These are phyloP conservation scores for Geosmithia flava DNA, from an alignment of 2,329 filamentous ascomycete species.

Conservation along the genomic window DNA sequence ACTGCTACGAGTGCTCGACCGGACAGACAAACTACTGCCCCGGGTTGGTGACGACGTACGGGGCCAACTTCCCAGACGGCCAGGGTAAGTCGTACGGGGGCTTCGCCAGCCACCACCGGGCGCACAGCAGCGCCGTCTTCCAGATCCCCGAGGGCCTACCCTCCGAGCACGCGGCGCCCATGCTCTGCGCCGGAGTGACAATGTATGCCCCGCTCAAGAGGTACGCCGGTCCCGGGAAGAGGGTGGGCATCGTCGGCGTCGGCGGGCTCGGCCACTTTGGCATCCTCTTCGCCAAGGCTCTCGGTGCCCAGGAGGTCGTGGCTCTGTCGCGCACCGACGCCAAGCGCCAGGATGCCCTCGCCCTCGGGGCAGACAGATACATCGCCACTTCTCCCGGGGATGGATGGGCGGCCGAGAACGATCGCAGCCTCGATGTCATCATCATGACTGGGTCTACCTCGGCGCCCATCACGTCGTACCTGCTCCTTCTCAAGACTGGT, in stretches of 20 bases:
- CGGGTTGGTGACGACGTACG: constrained; percentile 31
- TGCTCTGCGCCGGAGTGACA: constrained; percentile 70
- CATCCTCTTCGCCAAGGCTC: constrained; percentile 13
- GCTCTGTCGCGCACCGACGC: constrained; percentile 40
- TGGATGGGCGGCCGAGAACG: constrained; percentile 41
- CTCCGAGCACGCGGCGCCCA: constrained; percentile 44
- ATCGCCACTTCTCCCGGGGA: constrained; percentile 29
- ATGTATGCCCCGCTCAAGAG: constrained; percentile 57
- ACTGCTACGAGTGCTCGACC: constrained; percentile 31
- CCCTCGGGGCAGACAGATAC: constrained; percentile 39
- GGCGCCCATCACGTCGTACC: constrained; percentile 30
- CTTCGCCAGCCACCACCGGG: constrained; percentile 35
- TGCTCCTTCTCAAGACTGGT: constrained; percentile 45
- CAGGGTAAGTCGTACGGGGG: constrained; percentile 56
- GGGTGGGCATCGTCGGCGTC: constrained; percentile 48
- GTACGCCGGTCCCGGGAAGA: constrained; percentile 56
- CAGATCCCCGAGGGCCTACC: constrained; percentile 41
- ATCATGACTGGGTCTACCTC: constrained; percentile 48
- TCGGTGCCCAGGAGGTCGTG: constrained; percentile 42
- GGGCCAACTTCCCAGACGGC: constrained; percentile 44
- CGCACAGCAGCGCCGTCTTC: constrained; percentile 44
- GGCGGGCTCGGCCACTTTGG: constrained; percentile 13
- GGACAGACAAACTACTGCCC: constrained; percentile 39
- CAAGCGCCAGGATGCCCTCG: constrained; percentile 42
- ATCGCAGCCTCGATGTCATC: constrained; percentile 37